A percentile compares a stretch with the other conserved stretches of the same genome.
Conservation (phyloP, 345 rosid genomes). For the Ceriops zippeliana region DNA sequence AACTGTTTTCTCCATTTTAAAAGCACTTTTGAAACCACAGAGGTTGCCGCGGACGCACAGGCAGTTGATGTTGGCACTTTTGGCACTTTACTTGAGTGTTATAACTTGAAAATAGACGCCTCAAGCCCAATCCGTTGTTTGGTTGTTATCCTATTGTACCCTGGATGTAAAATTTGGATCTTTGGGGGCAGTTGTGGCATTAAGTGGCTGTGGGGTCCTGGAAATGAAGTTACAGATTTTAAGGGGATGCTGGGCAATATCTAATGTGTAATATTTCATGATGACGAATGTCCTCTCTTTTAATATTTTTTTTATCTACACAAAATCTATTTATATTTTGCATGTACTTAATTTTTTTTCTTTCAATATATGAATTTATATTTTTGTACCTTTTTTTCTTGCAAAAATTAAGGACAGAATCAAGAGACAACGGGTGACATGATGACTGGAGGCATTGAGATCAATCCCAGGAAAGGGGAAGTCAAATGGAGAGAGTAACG, state of each 20-base stretch:
- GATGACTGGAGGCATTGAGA: neutral
- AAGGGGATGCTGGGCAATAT: neutral
- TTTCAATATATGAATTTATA: too few species aligned
- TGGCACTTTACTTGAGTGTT: too few species aligned
- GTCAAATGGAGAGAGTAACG: conserved; percentile 23
- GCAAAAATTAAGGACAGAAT: too few species aligned
- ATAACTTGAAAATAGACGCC: too few species aligned
- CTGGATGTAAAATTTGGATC: too few species aligned
- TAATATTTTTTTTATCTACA: conserved; percentile 30
- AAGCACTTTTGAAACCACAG: conserved; percentile 7
- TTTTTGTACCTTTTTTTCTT: too few species aligned
- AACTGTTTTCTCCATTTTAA: conserved; percentile 10
- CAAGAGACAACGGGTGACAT: too few species aligned
- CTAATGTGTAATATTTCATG: conserved; percentile 4
- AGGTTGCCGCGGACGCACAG: conserved; percentile 2
- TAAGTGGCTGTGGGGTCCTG: neutral
- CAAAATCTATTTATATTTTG: neutral
- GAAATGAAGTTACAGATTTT: neutral
- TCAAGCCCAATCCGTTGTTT: too few species aligned
- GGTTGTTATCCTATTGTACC: too few species aligned
- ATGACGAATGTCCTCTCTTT: conserved; percentile 31
- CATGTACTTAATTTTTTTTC: neutral
- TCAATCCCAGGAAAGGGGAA: neutral
- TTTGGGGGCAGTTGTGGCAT: neutral
- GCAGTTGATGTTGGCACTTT: neutral